Base-by-base conservation (phyloP, 345 rosid genomes). In the Rhodamnia argentea region DNA sequence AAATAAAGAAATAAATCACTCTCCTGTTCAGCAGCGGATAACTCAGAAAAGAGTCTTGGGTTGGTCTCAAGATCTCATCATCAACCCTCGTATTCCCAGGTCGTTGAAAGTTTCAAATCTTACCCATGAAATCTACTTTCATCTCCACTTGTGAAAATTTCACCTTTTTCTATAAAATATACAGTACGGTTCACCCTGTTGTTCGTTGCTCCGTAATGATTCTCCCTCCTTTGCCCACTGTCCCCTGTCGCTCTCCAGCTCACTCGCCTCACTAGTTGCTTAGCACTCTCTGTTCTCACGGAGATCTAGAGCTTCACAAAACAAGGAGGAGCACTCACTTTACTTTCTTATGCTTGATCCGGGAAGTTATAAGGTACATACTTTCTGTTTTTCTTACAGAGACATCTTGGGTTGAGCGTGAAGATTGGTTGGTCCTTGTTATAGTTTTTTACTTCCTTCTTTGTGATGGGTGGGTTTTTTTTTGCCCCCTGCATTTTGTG, bases 271-370 rank as follows among this genome's bases (percentile, higher is more conserved):
- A 27, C 44, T 24, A 11, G 42, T 75, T 32, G 60, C 64, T 58
- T 18, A 3, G 10, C 84, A 29, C 75, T 13, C 32, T n/a, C 37
- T 59, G 44, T 26, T 82, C 50, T 15, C 18, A 13, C 18, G 20
- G 83, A 86, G 87, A 86, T 86, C 87, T 64, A 53, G 82, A 82
- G 60, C 22, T 82, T n/a, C 26, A 40, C 52, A 24, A 37, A 37
- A 14, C 29, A 13, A 12, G 13, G 10, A 27, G 20, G 20, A 37
- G 40, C 57, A 42, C 44, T 64, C 44, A 23, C 78, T 70, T 70
- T 9, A 11, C 78, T 70, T 37, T 44, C 78, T 5, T 22, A 18
- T 70, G 78, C 78, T 22, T 2, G 26, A 70, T 9, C 78, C 78
- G 9, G 78, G 13, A 51, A 51, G 13, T 12, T 32, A 1, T 6